A percentile compares a stretch with the other conserved stretches of the same genome.
These are phyloP conservation scores for Bacterosira constricta DNA, from an alignment of 108 stramenopile genomes.

Conservation along the genomic window DNA sequence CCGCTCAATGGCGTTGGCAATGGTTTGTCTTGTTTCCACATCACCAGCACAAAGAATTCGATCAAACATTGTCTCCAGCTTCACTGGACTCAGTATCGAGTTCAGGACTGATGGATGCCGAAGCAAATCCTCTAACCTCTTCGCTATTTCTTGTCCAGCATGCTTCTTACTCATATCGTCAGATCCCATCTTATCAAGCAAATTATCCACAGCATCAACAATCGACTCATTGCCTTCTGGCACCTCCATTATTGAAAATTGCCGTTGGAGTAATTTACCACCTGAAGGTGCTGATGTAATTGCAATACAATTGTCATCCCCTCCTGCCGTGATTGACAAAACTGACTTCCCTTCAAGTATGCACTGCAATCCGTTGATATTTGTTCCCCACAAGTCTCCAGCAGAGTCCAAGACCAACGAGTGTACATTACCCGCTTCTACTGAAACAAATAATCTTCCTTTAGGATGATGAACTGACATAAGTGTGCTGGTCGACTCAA, in stretches of 20 bases:
- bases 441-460: constrained; percentile 51
- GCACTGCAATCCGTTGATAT: constrained; percentile 25
- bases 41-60: constrained; percentile 39
- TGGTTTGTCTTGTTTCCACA: constrained; percentile 33
- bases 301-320: constrained; percentile 49
- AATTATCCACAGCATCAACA: constrained; percentile 40
- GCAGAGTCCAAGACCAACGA: constrained; percentile 62
- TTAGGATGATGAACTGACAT: constrained; percentile 48
- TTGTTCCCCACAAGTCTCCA: constrained; percentile 70
- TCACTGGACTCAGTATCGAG: constrained; percentile 65
- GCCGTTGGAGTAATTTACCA: constrained; percentile 2
- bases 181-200: constrained; percentile 39
- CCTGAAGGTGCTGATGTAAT: constrained; percentile 39
- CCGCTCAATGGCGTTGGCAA: constrained; percentile 64
- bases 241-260: constrained; percentile 45
- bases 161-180: constrained; percentile 11
- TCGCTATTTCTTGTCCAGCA: constrained; percentile 49
- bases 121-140: constrained; percentile 64
- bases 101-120: constrained; percentile 66
- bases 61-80: constrained; percentile 61
- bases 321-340: constrained; percentile 63
- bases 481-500: constrained; percentile 3
- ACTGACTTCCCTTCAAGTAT: constrained; percentile 40
- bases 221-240: constrained; percentile 30
- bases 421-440: constrained; percentile 58